A percentile compares a stretch with the other conserved stretches of the same genome.
phyloP scores from a whole-genome alignment of 140 eudicot genomes.

The Oenanthe javanica region DNA sequence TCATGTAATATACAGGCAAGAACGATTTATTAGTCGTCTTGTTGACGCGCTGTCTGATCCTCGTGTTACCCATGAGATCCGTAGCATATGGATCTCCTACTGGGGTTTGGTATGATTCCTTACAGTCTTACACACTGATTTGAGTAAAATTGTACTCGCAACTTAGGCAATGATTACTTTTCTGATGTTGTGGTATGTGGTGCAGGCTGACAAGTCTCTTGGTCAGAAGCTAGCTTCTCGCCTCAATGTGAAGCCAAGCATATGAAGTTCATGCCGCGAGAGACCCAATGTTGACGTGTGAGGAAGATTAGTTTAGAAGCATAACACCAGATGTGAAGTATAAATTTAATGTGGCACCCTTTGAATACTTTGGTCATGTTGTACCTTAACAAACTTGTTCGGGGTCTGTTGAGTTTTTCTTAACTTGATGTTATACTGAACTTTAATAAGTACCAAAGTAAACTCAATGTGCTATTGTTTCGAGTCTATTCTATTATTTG shows the following conservation, averaged over 20 bases:
- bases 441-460: neutral
- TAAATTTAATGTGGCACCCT: neutral
- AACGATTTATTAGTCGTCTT: constrained; percentile 57
- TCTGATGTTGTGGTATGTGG: constrained; percentile 6
- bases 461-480: neutral
- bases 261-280: neutral
- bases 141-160: neutral
- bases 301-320: neutral
- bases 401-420: neutral
- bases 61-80: constrained; percentile 81
- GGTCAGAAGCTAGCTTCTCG: constrained; percentile 17
- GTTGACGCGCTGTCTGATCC: constrained; percentile 70
- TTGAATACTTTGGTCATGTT: neutral
- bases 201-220: constrained; percentile 16
- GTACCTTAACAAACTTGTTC: neutral
- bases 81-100: constrained; percentile 79
- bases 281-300: neutral
- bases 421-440: neutral
- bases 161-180: neutral
- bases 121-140: neutral
- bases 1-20: constrained; percentile 45
- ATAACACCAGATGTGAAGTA: neutral
- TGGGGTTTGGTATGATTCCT: constrained; percentile 24
- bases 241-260: constrained; percentile 14
- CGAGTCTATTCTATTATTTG: neutral